phyloP scores from a whole-genome alignment of 768 basidiomycete species.

The Flagelloscypha sp. region DNA sequence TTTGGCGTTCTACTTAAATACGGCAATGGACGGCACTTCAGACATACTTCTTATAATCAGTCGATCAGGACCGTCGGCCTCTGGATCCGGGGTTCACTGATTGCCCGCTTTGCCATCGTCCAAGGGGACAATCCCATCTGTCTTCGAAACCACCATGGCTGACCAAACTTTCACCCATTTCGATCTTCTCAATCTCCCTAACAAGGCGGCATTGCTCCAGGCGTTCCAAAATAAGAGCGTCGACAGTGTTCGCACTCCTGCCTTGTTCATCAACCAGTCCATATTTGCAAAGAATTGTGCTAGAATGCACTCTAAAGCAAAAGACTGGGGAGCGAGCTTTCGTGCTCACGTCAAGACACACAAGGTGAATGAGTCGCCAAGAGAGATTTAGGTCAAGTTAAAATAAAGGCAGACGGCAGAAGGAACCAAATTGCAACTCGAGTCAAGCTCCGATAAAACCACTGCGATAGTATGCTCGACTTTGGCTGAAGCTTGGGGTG shows the following conservation, averaged over 20 bases:
- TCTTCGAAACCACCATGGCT: slow-evolving; percentile 10
- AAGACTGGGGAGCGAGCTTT: slow-evolving; percentile 61
- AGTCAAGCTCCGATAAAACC: slow-evolving; percentile 43
- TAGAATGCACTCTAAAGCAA: slow-evolving; percentile 59
- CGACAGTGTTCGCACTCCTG: slow-evolving; percentile 61
- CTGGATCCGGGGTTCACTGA: too few relatives aligned
- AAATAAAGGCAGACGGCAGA: slow-evolving; percentile 53
- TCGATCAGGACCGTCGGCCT: too few relatives aligned
- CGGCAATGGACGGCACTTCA: too few relatives aligned
- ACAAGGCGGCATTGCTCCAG: slow-evolving; percentile 40
- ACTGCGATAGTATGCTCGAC: slow-evolving; percentile 74
- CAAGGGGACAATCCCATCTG: too few relatives aligned
- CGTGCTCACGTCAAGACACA: slow-evolving; percentile 83
- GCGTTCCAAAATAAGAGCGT: slow-evolving; percentile 54
- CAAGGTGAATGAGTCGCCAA: slow-evolving; percentile 40
- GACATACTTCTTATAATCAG: too few relatives aligned
- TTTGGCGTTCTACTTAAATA: neutral
- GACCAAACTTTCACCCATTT: slow-evolving; percentile 42
- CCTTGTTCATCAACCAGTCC: slow-evolving; percentile 67
- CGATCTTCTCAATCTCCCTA: slow-evolving; percentile 28
- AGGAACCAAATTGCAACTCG: slow-evolving; percentile 62
- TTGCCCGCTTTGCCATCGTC: too few relatives aligned
- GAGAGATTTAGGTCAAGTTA: slow-evolving; percentile 4
- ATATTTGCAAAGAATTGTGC: slow-evolving; percentile 68
- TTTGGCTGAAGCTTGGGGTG: slow-evolving; percentile 72